Conservation (phyloP, 352 stramenopile genomes). For the Phytophthora podocarpi region DNA sequence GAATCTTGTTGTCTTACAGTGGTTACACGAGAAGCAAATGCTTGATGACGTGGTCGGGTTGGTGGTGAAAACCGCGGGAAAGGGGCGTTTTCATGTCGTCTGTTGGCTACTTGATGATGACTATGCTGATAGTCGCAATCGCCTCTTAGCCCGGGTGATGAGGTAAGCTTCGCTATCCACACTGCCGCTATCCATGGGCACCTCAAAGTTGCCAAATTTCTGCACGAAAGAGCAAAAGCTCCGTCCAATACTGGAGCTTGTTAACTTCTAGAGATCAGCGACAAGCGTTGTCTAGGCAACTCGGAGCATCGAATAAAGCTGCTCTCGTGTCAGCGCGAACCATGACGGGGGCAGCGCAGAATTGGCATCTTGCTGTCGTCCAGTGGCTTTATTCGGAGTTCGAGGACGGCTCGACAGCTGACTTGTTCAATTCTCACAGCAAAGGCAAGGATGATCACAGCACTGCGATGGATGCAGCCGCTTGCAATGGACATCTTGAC, state of each 20-base stretch:
- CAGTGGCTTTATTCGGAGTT: constrained; percentile 6
- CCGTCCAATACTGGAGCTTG: not conserved
- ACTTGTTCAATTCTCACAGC: too few species aligned
- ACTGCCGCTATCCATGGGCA: constrained; percentile 1
- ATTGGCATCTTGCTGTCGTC: not conserved
- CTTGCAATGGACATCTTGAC: not conserved
- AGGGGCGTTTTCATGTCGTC: constrained; percentile 7
- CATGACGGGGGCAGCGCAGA: not conserved
- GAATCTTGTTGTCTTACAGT: constrained; percentile 12
- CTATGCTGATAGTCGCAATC: not conserved
- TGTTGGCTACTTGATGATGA: constrained; percentile 5
- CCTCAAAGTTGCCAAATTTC: constrained; percentile 9
- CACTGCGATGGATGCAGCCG: not conserved
- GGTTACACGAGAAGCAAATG: not conserved
- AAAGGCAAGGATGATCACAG: not conserved
- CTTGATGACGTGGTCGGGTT: too few species aligned
- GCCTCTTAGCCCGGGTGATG: too few species aligned
- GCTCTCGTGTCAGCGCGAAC: too few species aligned
- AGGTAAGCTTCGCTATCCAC: too few species aligned
- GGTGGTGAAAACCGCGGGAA: constrained; percentile 5
- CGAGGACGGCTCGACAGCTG: not conserved
- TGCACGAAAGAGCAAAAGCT: not conserved
- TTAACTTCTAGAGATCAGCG: too few species aligned
- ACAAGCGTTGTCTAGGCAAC: too few species aligned
- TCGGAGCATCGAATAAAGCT: too few species aligned